Base-by-base conservation (phyloP, 2,329 filamentous ascomycete species). In the Colletotrichum kahawae region DNA sequence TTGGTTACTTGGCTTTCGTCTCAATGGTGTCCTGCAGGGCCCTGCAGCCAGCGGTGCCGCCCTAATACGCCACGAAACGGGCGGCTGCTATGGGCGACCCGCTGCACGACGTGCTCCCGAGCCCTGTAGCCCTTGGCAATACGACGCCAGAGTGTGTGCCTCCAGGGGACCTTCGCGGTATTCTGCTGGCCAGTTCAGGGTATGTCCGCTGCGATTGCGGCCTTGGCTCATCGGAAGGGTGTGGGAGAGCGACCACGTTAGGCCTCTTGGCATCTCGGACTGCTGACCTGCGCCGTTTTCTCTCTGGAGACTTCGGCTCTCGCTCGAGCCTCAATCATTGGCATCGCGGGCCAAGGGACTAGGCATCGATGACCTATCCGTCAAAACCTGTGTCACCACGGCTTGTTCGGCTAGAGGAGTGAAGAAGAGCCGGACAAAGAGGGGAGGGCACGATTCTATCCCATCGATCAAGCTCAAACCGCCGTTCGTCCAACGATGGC, bases 331-430 rank as follows among this genome's bases (percentile, higher is more conserved):
- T 75, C 69, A 72, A 36, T 43, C 43, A 59, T 68, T 75, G 72
- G 72, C 69, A 72, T 72, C 29, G 18, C 63, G 72, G 63, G 70
- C 69, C 72, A 72, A 75, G 63, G 69, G 63, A 48, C 72, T 75
- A 57, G 69, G 57, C 69, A 59, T 75, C 54, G 56, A 43, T 48
- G 24, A 75, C 67, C 62, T 38, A 54, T 64, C 63, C 56, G 21
- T 34, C 62, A 63, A 31, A 43, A n/a, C 36, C 34, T 24, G 63
- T 57, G 21, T 8, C 24, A 16, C 27, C 24, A 51, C 38, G 70
- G 67, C 67, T 66, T 70, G 21, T n/a, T 65, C 59, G 67, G 59
- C 51, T 65, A n/a, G 18, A 59, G 33, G 12, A 69, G 12, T 7
- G 8, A 43, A 43, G 2, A 34, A n/a, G 34, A 57, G 51, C 31